phyloP scores from a whole-genome alignment of 2,329 filamentous ascomycete species.

The Plenodomus biglobosus region DNA sequence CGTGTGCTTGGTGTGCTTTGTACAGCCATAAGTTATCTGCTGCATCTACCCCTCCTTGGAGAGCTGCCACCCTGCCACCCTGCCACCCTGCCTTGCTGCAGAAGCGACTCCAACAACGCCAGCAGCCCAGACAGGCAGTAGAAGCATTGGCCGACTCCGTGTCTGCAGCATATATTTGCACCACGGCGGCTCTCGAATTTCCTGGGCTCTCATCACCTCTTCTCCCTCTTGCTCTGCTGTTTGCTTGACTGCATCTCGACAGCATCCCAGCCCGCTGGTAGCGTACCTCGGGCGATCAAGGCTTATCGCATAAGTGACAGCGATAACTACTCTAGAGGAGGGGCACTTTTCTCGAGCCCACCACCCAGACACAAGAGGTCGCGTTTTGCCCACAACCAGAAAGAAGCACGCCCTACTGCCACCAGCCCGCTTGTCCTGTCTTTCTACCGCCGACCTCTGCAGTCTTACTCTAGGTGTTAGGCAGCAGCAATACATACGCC shows the following conservation, averaged over 20 bases:
- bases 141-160: background rate
- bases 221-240: slow-evolving; percentile 9
- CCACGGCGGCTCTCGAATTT: background rate
- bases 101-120: slow-evolving; percentile 11
- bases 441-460: too few relatives aligned
- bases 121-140: slow-evolving; percentile 1
- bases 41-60: slow-evolving; percentile 41
- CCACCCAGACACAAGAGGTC: too few relatives aligned
- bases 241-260: background rate
- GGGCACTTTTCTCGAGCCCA: slow-evolving; percentile 24
- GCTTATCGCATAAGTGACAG: slow-evolving; percentile 39
- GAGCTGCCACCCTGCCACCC: slow-evolving; percentile 4
- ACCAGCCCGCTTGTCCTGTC: too few relatives aligned
- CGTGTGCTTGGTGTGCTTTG: too few relatives aligned
- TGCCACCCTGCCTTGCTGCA: slow-evolving; percentile 9
- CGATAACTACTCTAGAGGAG: too few relatives aligned
- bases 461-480: too few relatives aligned
- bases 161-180: background rate
- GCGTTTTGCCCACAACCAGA: slow-evolving; percentile 11
- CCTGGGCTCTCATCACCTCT: background rate
- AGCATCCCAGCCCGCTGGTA: slow-evolving; percentile 6
- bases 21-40: slow-evolving; percentile 39
- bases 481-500: slow-evolving; percentile 21
- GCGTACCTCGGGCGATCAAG: slow-evolving; percentile 29
- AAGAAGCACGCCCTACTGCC: slow-evolving; percentile 3